Evolutionary conservation across 495 filamentous ascomycete genomes (phyloP), one percentile per base, ranked within the genome.

Genomic region (Schizothecium vesticola): DNA sequence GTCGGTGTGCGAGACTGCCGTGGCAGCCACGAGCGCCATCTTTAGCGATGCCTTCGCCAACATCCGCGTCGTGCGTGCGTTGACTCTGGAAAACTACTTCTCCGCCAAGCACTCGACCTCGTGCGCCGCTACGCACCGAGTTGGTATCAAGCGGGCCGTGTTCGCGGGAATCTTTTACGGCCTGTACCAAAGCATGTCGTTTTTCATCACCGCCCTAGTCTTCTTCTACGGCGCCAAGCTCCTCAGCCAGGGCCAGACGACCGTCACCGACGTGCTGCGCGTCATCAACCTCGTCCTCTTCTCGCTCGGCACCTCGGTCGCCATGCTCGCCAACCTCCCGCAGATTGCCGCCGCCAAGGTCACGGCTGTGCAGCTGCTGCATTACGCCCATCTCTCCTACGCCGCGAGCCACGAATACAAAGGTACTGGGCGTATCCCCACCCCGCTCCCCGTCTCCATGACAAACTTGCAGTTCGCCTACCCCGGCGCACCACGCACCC

Each of bases 231-330:
- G 91, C 5, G 85, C 91, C 0, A 76, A 86, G 4, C 79, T 96
- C 10, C 84, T 88, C 43, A 79, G 81, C 6, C 75, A 74, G 10
- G 73, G 80, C 2, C 79, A 69, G 73, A 79, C 28, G 76, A 76
- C 69, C 2, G 77, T 89, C 1, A 78, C 85, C 1, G 81, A 86
- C 21, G 86, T 96, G 55, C 74, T 97, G 64, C 84, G 87, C 64
- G 89, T 93, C 3, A 87, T 95, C 65, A 90, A 91, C n/a, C 83
- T 97, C 65, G 83, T 99, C 12, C 83, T 97, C 19, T 91, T 97
- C 75, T 89, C 90, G 66, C 81, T 94, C 22, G 84, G 87, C n/a
- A 92, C 89, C 21, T 87, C 88, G 9, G 88, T 86, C 28, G 84
- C 81, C 23, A 87, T 94, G 55, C 75, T 93, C 24, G 84, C 84